Evolutionary conservation across 2,329 filamentous ascomycete species (phyloP).

Genomic region (Fusarium sp.): DNA sequence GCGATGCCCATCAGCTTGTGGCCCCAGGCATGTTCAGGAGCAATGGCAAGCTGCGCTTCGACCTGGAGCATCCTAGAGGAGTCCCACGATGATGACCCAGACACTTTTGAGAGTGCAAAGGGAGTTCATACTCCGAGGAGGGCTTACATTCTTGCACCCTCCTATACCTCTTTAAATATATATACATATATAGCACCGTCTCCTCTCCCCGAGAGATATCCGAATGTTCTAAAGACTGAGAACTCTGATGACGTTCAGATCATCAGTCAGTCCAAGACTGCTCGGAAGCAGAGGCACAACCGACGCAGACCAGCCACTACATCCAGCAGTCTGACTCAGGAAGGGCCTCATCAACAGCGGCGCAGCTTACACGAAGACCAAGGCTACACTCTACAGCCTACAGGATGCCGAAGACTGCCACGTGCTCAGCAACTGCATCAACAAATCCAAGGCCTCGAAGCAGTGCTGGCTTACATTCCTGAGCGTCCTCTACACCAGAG

Average conservation of each 20-base stretch:
- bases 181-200: not conserved
- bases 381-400: not conserved
- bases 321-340: not conserved
- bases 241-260: not conserved
- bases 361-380: not conserved
- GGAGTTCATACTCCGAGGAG: not conserved
- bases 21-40: not conserved
- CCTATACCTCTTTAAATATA: not conserved
- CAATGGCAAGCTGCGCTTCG: not conserved
- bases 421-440: too few species aligned
- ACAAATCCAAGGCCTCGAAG: too few species aligned
- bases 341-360: not conserved
- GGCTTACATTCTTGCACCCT: not conserved
- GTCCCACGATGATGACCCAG: not conserved
- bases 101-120: not conserved
- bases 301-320: not conserved
- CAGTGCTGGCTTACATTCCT: too few species aligned
- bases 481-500: too few species aligned
- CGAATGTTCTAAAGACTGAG: not conserved
- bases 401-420: too few species aligned
- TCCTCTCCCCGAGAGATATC: not conserved
- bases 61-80: not conserved
- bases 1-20: not conserved
- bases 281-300: not conserved
- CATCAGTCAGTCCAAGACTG: not conserved